These are phyloP conservation scores for Abrus pulchellus DNA, from an alignment of 306 rosid genomes.

Conservation along the genomic window DNA sequence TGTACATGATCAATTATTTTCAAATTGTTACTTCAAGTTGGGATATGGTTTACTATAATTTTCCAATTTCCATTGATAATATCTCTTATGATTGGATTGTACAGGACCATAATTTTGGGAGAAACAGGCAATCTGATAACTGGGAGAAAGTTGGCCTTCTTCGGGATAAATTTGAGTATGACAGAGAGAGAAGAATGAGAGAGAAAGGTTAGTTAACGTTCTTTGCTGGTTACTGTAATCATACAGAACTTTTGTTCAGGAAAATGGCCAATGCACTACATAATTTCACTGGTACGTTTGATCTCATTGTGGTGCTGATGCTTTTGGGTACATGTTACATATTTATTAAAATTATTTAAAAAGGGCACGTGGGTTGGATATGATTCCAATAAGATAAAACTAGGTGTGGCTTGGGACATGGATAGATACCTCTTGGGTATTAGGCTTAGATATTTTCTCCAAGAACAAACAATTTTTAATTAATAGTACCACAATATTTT, in stretches of 20 bases:
- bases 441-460: no score
- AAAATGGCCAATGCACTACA: conserved; percentile 12
- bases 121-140: conserved; percentile 62
- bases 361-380: no score
- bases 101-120: conserved; percentile 72
- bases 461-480: no score
- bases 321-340: no score
- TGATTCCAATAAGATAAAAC: no score
- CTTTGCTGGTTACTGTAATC: background rate
- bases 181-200: conserved; percentile 88
- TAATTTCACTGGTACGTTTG: conserved; percentile 12
- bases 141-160: conserved; percentile 79
- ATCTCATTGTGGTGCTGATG: conserved; percentile 17
- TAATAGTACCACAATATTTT: no score
- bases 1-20: background rate
- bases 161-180: conserved; percentile 93
- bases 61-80: background rate
- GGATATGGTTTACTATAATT: no score
- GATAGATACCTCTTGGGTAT: no score
- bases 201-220: conserved; percentile 79
- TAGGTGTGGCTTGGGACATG: no score
- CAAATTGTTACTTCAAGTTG: background rate
- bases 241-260: conserved; percentile 15
- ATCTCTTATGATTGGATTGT: conserved; percentile 48
- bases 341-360: no score